Conservation (phyloP, 768 basidiomycete species). For the Boletus sensibilis region DNA sequence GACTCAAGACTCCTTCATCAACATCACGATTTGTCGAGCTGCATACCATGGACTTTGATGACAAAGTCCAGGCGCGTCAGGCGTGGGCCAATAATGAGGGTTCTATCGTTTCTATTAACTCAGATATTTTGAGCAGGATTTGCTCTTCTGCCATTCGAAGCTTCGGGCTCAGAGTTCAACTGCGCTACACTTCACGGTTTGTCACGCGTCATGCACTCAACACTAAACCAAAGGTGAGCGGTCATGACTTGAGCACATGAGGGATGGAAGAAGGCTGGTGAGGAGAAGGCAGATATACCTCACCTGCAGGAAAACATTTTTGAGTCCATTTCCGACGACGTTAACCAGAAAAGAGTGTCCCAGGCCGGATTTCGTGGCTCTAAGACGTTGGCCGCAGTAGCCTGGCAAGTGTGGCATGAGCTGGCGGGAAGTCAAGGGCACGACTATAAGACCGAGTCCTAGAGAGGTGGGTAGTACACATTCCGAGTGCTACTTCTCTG, state of each 20-base stretch:
- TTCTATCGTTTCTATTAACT: constrained; percentile 10
- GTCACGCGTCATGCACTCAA: not conserved
- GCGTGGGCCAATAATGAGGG: constrained; percentile 5
- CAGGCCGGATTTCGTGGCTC: not conserved
- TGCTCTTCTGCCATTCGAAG: constrained; percentile 17
- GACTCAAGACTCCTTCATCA: not conserved
- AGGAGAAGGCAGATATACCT: constrained; percentile 18
- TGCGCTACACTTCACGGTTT: not conserved
- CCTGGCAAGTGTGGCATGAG: not conserved
- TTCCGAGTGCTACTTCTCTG: not conserved
- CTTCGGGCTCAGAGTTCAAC: not conserved
- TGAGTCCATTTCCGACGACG: constrained; percentile 11
- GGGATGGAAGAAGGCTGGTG: constrained; percentile 2
- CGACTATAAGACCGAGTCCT: constrained; percentile 17
- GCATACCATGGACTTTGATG: not conserved
- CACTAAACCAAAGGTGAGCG: constrained; percentile 8
- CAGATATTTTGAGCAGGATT: constrained; percentile 25
- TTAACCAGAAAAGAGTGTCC: not conserved
- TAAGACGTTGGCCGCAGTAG: not conserved
- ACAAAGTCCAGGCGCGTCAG: constrained; percentile 6
- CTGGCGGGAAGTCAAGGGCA: not conserved
- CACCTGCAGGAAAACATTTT: constrained; percentile 8
- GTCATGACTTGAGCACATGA: not conserved
- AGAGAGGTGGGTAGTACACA: constrained; percentile 4
- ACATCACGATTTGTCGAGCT: constrained; percentile 1